Percentiles rank a stretch among this genome's conserved stretches.
Conservation (phyloP, 306 rosid species). For the Malus domestica region DNA sequence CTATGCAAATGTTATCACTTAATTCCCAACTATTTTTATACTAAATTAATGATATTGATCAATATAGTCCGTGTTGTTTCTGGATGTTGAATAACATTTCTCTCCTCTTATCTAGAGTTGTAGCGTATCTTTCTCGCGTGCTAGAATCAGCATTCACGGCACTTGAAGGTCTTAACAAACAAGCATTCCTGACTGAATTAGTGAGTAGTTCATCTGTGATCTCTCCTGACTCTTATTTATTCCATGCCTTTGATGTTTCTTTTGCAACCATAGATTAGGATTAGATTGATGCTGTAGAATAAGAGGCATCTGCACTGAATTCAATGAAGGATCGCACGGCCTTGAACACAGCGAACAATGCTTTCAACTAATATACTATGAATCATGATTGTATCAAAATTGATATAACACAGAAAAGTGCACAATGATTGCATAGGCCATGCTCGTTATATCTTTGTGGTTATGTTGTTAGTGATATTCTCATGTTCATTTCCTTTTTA, state of each 20-base stretch:
- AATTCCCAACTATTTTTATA: background rate
- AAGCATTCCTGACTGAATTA: conserved; percentile 91
- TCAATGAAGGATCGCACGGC: background rate
- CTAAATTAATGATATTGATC: background rate
- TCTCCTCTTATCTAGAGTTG: conserved; percentile 58
- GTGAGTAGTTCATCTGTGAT: conserved; percentile 32
- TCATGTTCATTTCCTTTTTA: background rate
- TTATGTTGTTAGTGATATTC: background rate
- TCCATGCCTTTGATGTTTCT: background rate
- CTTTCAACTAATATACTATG: background rate
- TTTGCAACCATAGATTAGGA: background rate
- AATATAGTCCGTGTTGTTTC: conserved; percentile 9
- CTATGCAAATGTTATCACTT: background rate
- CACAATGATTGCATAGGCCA: background rate
- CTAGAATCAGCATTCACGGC: conserved; percentile 94
- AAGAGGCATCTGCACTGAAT: background rate
- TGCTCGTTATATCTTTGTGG: background rate
- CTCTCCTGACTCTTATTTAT: background rate
- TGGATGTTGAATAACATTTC: conserved; percentile 16
- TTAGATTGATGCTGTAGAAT: background rate
- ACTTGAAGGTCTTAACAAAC: conserved; percentile 92
- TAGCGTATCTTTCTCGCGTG: conserved; percentile 95
- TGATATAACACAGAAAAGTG: background rate
- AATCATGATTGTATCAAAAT: background rate
- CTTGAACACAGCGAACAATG: background rate